Evolutionary conservation across 2,329 filamentous ascomycete genomes (phyloP), one percentile per base, ranked within the genome.

Genomic region (Pezicula neosporulosa): DNA sequence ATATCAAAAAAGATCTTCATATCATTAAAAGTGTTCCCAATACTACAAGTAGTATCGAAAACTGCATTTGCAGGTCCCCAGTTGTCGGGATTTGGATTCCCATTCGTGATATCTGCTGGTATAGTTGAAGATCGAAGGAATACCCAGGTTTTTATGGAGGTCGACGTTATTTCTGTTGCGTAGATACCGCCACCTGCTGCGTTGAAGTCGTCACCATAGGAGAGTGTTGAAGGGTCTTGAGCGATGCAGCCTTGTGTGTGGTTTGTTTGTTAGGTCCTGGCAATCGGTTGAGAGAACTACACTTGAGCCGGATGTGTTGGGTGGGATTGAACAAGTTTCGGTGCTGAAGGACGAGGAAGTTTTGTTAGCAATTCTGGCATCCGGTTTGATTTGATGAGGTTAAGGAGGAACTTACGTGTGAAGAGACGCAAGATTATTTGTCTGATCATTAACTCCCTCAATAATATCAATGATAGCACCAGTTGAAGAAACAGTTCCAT

Each of bases 1-100:
- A 84, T 92, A 71, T 91, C 83, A 68, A 92, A 85, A 59, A 91
- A 81, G 57, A 96, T 82, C 61, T 85, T 80, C 73, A 94, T 78
- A 54, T 86, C 70, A 52, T 73, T 73, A 72, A 96, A 93, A 68
- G 85, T 77, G 2, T 70, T 59, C 54, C 83, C 73, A 56, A 94
- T 86, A 60, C 90, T 73, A 70, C 91, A 96, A 6, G 60, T 55
- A 50, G 73, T 76, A 12, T 54, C 49, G 37, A 75, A 69, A 27
- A 67, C 56, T 1, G 69, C 71, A 57, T 68, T 68, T 2, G 74
- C 72, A 3, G 55, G 68, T 6, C 71, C 71, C 63, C 76, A 79
- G 3, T 57, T 57, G 38, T 57, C 57, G 4, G 72, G 69, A 52
- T 73, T 65, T 1, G 75, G 76, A 1, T 54, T 59, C 16, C 69